phyloP scores from a whole-genome alignment of 257 asterid genomes.

The Dorcoceras hygrometricum region DNA sequence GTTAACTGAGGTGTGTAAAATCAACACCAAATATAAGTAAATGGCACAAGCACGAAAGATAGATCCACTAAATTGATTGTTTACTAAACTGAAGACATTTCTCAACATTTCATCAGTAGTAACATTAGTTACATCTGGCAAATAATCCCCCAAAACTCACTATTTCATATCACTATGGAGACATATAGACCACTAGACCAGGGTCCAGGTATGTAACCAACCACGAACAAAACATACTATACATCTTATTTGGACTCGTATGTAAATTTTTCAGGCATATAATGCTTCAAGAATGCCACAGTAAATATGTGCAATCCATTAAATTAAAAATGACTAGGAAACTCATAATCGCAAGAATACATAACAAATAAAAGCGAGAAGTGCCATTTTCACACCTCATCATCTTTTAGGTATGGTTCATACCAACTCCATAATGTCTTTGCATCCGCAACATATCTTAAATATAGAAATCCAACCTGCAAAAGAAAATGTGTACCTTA shows the following conservation, averaged over 20 bases:
- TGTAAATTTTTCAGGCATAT: constrained; percentile 3
- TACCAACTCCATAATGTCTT: constrained; percentile 96
- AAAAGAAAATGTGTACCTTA: constrained; percentile 19
- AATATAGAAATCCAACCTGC: constrained; percentile 89
- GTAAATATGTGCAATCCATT: constrained; percentile 3
- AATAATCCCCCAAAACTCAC: constrained; percentile 13
- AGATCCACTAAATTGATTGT: background rate
- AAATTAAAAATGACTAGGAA: constrained; percentile 16
- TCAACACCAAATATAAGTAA: constrained; percentile 9
- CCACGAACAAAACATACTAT: constrained; percentile 4
- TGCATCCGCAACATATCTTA: constrained; percentile 86
- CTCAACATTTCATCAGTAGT: background rate
- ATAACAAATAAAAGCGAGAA: constrained; percentile 13
- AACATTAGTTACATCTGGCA: background rate
- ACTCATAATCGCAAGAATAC: constrained; percentile 14
- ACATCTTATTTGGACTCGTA: constrained; percentile 14
- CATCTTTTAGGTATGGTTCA: constrained; percentile 88
- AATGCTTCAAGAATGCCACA: constrained; percentile 24
- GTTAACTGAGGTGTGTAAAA: constrained; percentile 22
- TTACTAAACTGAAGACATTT: background rate
- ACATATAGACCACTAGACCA: constrained; percentile 5
- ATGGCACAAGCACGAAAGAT: constrained; percentile 23
- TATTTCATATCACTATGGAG: constrained; percentile 5
- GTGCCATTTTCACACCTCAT: constrained; percentile 71
- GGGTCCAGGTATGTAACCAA: constrained; percentile 17